Base-by-base conservation (phyloP, 441 rosid species). In the Daphne laureola region DNA sequence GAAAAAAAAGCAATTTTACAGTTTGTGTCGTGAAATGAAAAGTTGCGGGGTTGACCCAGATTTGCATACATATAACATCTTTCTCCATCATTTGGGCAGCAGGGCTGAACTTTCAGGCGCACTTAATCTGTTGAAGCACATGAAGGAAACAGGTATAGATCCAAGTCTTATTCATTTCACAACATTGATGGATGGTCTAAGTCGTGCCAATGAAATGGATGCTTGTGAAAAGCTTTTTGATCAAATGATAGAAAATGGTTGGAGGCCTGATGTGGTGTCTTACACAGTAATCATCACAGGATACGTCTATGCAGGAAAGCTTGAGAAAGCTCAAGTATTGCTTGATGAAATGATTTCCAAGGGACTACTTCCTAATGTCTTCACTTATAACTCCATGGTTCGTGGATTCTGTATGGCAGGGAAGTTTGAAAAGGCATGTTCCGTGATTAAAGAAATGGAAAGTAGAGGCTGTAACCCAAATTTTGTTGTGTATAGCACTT, bases 221-320 rank as follows among this genome's bases (percentile, higher is more conserved):
- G 97, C 78, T 52, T 89, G 95, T 76, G 52, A 77, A 46, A 78
- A 78, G 62, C 81, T 89, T 70, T 86, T 83, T 44, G 74, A 86
- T 58, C 87, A 83, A 61, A 80, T 83, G 92, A 61, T 71, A 55
- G 78, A 71, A 57, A 68, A 65, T 52, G 84, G 88, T 1, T 81
- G 84, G 64, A 54, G 49, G 17, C 92, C 88, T 0, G 95, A 89
- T 52, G 87, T 80, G 54, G 93, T 86, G 40, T 82, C 90, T 46
- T 89, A 80, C 73, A 89, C 95, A 18, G 90, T 84, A 50, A 81
- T 86, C 77, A 84, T 86, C 52, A 80, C 92, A 15, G 83, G 88
- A 31, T 84, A 77, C 52, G 51, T 82, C 12, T 78, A 62, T 57
- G 85, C 79, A 0, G 86, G 92, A 40, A 76, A 80, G 69, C 73